Percentiles rank a stretch among this genome's conserved stretches.
Conservation (phyloP, 805 yeast genomes). For the Kurtzmaniella fragi region DNA sequence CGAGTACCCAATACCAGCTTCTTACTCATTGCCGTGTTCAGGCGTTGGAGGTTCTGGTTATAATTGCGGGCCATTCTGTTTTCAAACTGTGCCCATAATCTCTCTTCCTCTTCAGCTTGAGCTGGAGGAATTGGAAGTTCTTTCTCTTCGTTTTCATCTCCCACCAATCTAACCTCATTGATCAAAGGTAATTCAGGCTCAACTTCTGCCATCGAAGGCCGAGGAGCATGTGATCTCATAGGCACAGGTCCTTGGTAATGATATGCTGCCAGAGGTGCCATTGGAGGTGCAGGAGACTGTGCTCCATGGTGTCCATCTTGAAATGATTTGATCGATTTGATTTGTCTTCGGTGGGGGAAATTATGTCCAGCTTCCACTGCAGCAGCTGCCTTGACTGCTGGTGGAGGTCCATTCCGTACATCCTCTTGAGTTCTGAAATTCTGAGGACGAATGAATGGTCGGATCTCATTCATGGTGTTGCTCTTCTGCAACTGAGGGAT, state of each 20-base stretch:
- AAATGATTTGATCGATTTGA: too few species aligned
- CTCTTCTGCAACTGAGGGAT: conserved; percentile 6
- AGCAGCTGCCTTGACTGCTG: not conserved
- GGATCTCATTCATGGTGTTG: conserved; percentile 16
- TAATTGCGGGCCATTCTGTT: not conserved
- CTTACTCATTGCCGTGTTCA: conserved; percentile 26
- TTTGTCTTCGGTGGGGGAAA: too few species aligned
- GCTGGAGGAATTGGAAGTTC: not conserved
- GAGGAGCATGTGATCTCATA: too few species aligned
- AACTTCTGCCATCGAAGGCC: conserved; percentile 6
- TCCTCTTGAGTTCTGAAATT: not conserved
- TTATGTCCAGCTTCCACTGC: too few species aligned
- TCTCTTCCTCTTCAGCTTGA: not conserved
- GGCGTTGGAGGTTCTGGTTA: conserved; percentile 14
- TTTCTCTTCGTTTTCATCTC: conserved; percentile 10
- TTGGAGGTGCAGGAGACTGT: too few species aligned
- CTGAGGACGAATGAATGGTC: conserved; percentile 12
- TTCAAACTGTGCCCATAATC: not conserved
- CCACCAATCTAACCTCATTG: conserved; percentile 26
- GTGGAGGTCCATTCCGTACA: not conserved
- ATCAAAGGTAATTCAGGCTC: conserved; percentile 29
- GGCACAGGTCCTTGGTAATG: too few species aligned
- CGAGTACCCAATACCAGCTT: conserved; percentile 36
- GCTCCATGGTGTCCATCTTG: too few species aligned
- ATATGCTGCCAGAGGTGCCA: too few species aligned